Evolutionary conservation across 176 grass and related monocot species (phyloP).

Genomic region (Tuctoria greenei): DNA sequence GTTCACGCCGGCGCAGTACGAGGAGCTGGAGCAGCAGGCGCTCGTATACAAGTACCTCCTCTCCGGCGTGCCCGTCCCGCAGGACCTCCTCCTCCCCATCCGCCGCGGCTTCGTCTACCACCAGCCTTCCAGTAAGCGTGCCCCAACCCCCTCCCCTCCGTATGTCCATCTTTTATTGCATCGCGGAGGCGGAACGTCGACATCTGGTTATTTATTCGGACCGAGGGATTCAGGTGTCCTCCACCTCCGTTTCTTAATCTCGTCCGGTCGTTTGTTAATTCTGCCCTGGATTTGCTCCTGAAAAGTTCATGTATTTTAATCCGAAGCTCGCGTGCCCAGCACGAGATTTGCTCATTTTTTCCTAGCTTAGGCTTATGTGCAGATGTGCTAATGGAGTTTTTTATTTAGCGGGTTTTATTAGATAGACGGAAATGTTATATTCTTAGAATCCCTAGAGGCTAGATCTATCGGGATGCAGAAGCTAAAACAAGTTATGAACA

Average conservation of each 20-base stretch:
- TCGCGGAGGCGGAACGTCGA: too few species aligned
- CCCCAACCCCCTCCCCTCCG: neutral
- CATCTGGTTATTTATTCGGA: slow-evolving; percentile 48
- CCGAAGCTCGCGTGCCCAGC: slow-evolving; percentile 6
- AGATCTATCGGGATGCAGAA: too few species aligned
- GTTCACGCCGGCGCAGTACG: slow-evolving; percentile 84
- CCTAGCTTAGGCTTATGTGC: slow-evolving; percentile 1
- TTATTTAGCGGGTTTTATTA: neutral
- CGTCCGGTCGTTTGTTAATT: slow-evolving; percentile 51
- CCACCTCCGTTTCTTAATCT: neutral
- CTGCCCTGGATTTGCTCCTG: neutral
- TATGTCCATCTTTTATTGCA: too few species aligned
- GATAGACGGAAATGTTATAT: neutral
- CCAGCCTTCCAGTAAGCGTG: slow-evolving; percentile 30
- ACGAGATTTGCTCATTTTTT: slow-evolving; percentile 24
- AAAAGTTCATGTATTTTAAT: slow-evolving; percentile 32
- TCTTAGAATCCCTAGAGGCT: too few species aligned
- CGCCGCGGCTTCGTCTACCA: slow-evolving; percentile 71
- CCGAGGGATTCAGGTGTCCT: slow-evolving; percentile 52
- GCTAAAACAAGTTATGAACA: too few species aligned
- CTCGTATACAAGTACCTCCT: slow-evolving; percentile 92
- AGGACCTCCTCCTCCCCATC: slow-evolving; percentile 72
- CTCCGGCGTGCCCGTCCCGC: slow-evolving; percentile 74
- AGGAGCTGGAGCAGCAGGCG: slow-evolving; percentile 90
- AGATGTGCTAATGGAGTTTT: neutral